Evolutionary conservation across 1,139 yeast species (phyloP).

Genomic region (Geotrichum candidum): DNA sequence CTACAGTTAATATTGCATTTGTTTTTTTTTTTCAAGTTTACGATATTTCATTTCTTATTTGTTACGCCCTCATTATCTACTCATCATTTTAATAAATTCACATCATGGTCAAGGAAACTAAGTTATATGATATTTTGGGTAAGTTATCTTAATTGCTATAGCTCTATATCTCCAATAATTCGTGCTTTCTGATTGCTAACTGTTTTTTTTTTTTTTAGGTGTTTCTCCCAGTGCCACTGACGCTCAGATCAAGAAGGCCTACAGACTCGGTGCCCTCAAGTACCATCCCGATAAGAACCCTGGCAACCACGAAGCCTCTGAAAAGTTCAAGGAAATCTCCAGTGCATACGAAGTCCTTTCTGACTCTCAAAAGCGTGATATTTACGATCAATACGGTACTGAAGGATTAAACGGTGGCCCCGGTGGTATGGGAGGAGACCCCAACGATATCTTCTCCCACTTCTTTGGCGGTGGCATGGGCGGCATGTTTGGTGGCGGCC

Average conservation of each 20-base stretch:
- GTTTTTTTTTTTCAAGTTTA: not conserved
- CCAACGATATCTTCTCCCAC: conserved; percentile 87
- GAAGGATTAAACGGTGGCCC: conserved; percentile 80
- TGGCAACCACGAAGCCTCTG: conserved; percentile 84
- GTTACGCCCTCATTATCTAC: not conserved
- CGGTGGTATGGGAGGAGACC: conserved; percentile 67
- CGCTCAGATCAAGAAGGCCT: conserved; percentile 86
- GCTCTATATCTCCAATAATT: too few relatives aligned
- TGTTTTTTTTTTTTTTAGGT: conserved; percentile 37
- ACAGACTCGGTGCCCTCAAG: conserved; percentile 86
- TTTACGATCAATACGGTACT: conserved; percentile 86
- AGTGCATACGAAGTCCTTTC: conserved; percentile 79
- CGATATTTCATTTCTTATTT: not conserved
- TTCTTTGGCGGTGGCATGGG: conserved; percentile 60
- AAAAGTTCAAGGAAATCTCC: conserved; percentile 84
- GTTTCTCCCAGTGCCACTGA: conserved; percentile 75
- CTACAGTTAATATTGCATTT: not conserved
- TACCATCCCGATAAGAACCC: conserved; percentile 81
- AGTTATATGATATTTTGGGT: conserved; percentile 66
- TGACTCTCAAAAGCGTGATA: conserved; percentile 80
- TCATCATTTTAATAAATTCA: not conserved
- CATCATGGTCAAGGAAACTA: conserved; percentile 83
- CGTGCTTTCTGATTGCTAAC: not conserved
- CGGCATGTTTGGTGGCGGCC: conserved; percentile 44
- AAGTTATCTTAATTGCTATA: not conserved